phyloP scores from a whole-genome alignment of 2,329 filamentous ascomycete species.

The Exophiala alcalophila region DNA sequence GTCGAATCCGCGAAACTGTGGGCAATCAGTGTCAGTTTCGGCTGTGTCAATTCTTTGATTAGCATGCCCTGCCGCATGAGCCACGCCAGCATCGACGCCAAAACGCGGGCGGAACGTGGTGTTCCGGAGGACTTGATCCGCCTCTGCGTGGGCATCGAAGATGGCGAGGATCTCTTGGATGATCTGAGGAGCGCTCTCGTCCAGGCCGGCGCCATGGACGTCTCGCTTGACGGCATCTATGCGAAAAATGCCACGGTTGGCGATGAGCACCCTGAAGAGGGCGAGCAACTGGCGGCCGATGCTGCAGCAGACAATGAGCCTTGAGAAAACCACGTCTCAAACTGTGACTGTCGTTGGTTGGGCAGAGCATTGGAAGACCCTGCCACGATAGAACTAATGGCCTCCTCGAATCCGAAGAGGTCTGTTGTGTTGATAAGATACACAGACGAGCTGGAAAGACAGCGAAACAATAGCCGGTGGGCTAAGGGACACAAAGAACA shows the following conservation, averaged over 20 bases:
- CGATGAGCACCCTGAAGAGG: slow-evolving; percentile 23
- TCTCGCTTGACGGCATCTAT: slow-evolving; percentile 78
- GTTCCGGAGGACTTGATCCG: slow-evolving; percentile 97
- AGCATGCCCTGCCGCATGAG: slow-evolving; percentile 99
- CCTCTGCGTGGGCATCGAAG: slow-evolving; percentile 94
- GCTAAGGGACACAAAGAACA: too few relatives aligned
- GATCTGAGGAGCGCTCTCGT: slow-evolving; percentile 88
- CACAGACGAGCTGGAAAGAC: too few relatives aligned
- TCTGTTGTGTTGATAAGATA: too few relatives aligned
- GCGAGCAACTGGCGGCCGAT: slow-evolving; percentile 25
- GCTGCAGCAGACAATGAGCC: slow-evolving; percentile 29
- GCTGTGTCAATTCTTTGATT: slow-evolving; percentile 96
- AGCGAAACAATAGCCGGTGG: too few relatives aligned
- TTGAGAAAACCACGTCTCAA: slow-evolving; percentile 8
- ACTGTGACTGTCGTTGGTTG: too few relatives aligned
- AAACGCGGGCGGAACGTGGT: slow-evolving; percentile 81
- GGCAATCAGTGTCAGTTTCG: slow-evolving; percentile 96
- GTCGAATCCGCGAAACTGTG: slow-evolving; percentile 89
- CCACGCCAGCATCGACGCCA: slow-evolving; percentile 95
- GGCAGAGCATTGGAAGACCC: too few relatives aligned
- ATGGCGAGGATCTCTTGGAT: slow-evolving; percentile 85
- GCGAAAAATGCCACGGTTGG: slow-evolving; percentile 44
- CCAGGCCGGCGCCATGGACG: slow-evolving; percentile 86
- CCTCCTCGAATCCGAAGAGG: too few relatives aligned
- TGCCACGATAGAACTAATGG: too few relatives aligned